Evolutionary conservation across 805 yeast genomes (phyloP).

Genomic region (Hagleromyces aurorensis): DNA sequence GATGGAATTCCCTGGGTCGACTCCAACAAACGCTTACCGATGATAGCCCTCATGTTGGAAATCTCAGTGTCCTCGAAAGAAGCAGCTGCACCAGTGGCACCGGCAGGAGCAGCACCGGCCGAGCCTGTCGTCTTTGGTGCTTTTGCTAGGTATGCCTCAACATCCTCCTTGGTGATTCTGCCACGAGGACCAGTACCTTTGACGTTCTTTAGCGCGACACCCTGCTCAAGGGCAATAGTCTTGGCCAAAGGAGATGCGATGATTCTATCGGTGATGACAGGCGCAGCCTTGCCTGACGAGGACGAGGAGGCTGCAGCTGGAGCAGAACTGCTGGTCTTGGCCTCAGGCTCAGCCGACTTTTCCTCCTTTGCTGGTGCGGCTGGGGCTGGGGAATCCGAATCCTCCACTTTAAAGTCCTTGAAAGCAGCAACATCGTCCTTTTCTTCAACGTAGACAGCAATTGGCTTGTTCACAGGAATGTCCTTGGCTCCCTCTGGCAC

Average conservation of each 20-base stretch:
- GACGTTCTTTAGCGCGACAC: conserved; percentile 75
- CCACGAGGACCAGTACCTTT: conserved; percentile 94
- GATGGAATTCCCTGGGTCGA: conserved; percentile 86
- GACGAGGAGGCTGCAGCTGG: conserved; percentile 28
- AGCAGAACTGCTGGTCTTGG: conserved; percentile 18
- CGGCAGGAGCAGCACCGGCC: conserved; percentile 38
- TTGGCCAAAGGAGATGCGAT: conserved; percentile 94
- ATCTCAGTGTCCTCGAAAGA: conserved; percentile 77
- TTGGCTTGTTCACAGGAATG: conserved; percentile 89
- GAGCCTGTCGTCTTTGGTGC: conserved; percentile 30
- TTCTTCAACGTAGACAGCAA: conserved; percentile 93
- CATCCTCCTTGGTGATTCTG: conserved; percentile 85
- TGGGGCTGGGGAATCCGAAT: conserved; percentile 35
- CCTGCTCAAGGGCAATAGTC: conserved; percentile 85
- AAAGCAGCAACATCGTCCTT: conserved; percentile 80
- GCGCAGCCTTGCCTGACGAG: conserved; percentile 28
- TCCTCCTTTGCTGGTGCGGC: conserved; percentile 28
- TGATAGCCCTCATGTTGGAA: conserved; percentile 87
- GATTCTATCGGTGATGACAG: conserved; percentile 57
- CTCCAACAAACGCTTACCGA: conserved; percentile 78
- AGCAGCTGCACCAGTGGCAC: conserved; percentile 45
- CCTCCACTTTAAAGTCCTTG: conserved; percentile 78
- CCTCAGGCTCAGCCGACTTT: conserved; percentile 8
- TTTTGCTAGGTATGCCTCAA: conserved; percentile 54
- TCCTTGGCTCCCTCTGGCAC: conserved; percentile 82